A percentile compares a stretch with the other conserved stretches of the same genome.
Conservation (phyloP, 1,284 basidiomycete genomes). For the Tilletia setariae region DNA sequence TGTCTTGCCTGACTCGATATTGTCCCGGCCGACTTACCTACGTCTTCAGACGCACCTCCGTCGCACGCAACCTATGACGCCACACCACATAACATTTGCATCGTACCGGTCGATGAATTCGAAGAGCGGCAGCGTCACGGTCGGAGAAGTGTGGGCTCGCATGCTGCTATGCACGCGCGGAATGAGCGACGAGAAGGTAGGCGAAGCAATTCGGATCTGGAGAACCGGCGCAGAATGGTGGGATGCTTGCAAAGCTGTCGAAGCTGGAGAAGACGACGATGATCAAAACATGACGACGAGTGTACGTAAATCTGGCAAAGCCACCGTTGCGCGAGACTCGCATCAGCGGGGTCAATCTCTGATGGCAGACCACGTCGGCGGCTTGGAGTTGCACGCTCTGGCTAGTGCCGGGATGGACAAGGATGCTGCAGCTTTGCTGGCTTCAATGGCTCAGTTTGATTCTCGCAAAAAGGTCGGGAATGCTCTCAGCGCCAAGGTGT, state of each 20-base stretch:
- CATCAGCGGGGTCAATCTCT: not conserved
- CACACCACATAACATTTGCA: constrained; percentile 58
- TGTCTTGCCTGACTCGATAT: constrained; percentile 56
- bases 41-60: constrained; percentile 55
- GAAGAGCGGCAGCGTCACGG: constrained; percentile 57
- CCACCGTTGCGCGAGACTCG: not conserved
- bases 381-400: not conserved
- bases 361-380: constrained; percentile 6
- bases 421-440: not conserved
- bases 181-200: constrained; percentile 60
- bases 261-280: constrained; percentile 11
- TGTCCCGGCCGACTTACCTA: constrained; percentile 55
- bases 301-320: not conserved
- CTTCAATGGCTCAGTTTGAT: constrained; percentile 7
- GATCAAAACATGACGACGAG: not conserved
- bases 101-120: constrained; percentile 59
- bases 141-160: constrained; percentile 58
- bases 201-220: constrained; percentile 58
- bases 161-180: constrained; percentile 61
- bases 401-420: not conserved
- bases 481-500: constrained; percentile 15
- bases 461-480: constrained; percentile 8
- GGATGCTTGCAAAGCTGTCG: constrained; percentile 52
- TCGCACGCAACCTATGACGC: constrained; percentile 36
- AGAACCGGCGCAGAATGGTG: constrained; percentile 58